Evolutionary conservation across 257 asterid genomes (phyloP).

Genomic region (Penstemon newberryi): DNA sequence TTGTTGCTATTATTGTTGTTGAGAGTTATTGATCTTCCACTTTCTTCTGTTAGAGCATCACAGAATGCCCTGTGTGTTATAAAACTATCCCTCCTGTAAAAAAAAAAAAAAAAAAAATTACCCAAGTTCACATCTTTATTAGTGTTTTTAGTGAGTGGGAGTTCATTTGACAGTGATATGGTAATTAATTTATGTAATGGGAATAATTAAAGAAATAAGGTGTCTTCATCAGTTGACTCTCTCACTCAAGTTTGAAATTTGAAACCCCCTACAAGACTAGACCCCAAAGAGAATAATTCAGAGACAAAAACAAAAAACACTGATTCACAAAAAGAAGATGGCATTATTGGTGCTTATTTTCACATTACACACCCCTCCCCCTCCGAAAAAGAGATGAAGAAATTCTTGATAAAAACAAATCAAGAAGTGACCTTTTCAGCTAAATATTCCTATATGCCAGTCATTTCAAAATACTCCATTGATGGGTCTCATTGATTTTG

Average conservation of each 20-base stretch:
- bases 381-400: too few relatives aligned
- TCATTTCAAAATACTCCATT: too few relatives aligned
- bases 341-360: not conserved
- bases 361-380: not conserved
- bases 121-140: too few relatives aligned
- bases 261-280: constrained; percentile 12
- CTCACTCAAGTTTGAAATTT: constrained; percentile 21
- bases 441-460: too few relatives aligned
- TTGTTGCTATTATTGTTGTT: constrained; percentile 31
- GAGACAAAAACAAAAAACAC: too few relatives aligned
- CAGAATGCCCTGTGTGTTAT: constrained; percentile 94
- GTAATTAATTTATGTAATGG: constrained; percentile 20
- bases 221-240: constrained; percentile 36
- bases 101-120: not conserved
- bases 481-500: too few relatives aligned
- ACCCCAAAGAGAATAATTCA: not conserved
- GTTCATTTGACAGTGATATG: constrained; percentile 32
- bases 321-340: not conserved
- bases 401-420: too few relatives aligned
- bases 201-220: constrained; percentile 15
- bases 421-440: too few relatives aligned
- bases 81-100: constrained; percentile 88
- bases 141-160: not conserved
- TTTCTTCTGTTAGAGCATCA: constrained; percentile 87
- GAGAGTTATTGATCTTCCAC: constrained; percentile 45